Evolutionary conservation across 202 grass and related monocot genomes (phyloP).

Genomic region (Setaria viridis): DNA sequence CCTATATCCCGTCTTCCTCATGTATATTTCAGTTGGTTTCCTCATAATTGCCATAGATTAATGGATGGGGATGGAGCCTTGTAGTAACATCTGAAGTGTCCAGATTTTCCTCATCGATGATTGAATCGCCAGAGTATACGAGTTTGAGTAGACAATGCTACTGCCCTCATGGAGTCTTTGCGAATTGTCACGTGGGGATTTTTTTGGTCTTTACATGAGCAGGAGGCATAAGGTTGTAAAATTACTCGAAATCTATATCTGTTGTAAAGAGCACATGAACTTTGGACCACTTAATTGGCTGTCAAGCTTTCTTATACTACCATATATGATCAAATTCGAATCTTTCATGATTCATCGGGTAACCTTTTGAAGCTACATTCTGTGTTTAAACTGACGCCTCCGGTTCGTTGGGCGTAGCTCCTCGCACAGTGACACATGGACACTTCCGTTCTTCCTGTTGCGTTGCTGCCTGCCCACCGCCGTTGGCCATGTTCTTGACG

Average conservation of each 20-base stretch:
- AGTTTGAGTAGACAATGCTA: conserved; percentile 39
- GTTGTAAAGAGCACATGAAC: conserved; percentile 51
- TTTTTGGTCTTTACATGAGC: conserved; percentile 40
- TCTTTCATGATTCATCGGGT: not conserved
- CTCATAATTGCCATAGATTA: conserved; percentile 98
- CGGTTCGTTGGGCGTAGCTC: too few species aligned
- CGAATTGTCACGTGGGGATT: conserved; percentile 17
- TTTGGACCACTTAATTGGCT: conserved; percentile 37
- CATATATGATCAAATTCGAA: not conserved
- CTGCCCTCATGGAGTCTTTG: not conserved
- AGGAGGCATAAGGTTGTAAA: conserved; percentile 44
- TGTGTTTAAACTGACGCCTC: too few species aligned
- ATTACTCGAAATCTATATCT: conserved; percentile 36
- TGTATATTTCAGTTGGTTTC: conserved; percentile 98
- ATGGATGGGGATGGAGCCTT: conserved; percentile 2
- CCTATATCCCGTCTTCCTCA: conserved; percentile 92
- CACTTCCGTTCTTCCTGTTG: too few species aligned
- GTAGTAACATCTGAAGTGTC: conserved; percentile 4
- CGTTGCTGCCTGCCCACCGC: too few species aligned
- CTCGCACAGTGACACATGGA: too few species aligned
- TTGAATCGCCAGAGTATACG: conserved; percentile 46
- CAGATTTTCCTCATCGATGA: conserved; percentile 18
- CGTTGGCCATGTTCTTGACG: too few species aligned
- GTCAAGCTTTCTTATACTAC: conserved; percentile 24
- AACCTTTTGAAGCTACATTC: not conserved